These are phyloP conservation scores for Penicillium manginii DNA, from an alignment of 495 filamentous ascomycete genomes.

Conservation along the genomic window DNA sequence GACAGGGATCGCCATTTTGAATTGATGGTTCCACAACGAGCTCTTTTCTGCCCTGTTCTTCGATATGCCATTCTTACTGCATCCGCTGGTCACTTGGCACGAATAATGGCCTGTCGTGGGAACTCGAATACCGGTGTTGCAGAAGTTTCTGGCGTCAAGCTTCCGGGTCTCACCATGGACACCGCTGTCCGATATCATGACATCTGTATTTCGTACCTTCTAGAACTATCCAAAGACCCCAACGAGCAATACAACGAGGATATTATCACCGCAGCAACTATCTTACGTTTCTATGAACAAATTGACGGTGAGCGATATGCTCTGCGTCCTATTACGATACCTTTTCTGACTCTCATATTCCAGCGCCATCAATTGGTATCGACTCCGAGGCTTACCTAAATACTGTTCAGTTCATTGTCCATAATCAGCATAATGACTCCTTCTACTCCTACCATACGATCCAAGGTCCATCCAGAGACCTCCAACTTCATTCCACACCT, in stretches of 20 bases:
- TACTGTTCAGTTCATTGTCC: slow-evolving; percentile 12
- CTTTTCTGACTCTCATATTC: not conserved
- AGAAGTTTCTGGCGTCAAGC: slow-evolving; percentile 19
- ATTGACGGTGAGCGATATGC: slow-evolving; percentile 35
- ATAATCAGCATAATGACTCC: slow-evolving; percentile 12
- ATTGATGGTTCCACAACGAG: slow-evolving; percentile 29
- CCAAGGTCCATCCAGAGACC: slow-evolving; percentile 14
- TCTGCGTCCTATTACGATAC: no score
- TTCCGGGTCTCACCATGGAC: slow-evolving; percentile 26
- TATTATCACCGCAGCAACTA: slow-evolving; percentile 34
- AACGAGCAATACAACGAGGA: slow-evolving; percentile 37
- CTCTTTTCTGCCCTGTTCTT: slow-evolving; percentile 33
- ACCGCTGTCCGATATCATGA: slow-evolving; percentile 34
- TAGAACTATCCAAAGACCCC: slow-evolving; percentile 30
- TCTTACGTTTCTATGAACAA: slow-evolving; percentile 41
- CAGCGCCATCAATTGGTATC: slow-evolving; percentile 23
- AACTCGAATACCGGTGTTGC: slow-evolving; percentile 4
- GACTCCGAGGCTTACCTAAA: slow-evolving; percentile 25
- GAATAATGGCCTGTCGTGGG: slow-evolving; percentile 14
- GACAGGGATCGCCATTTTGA: slow-evolving; percentile 34
- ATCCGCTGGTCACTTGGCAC: slow-evolving; percentile 29
- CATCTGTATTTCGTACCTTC: slow-evolving; percentile 30
- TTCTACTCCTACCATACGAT: slow-evolving; percentile 20
- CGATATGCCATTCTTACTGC: slow-evolving; percentile 35
- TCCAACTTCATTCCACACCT: slow-evolving; percentile 10